Base-by-base conservation (phyloP, 768 basidiomycete species). In the Psilocybe azurescens region DNA sequence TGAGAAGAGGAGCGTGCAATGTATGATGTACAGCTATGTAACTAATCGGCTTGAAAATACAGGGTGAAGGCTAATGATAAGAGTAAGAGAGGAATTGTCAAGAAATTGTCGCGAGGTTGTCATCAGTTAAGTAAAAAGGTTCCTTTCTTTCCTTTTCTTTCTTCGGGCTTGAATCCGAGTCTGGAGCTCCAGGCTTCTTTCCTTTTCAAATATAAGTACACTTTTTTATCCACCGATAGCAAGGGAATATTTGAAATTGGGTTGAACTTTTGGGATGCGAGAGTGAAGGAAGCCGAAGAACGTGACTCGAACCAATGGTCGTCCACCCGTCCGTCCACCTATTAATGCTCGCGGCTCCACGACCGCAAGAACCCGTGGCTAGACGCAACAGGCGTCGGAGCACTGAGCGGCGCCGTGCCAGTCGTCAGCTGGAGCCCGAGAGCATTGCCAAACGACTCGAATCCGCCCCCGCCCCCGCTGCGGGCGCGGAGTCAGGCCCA, bases 361-460 rank as follows among this genome's bases (percentile, higher is more conserved):
- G 75, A 73, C 47, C 75, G 65, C 62, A 78, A 64, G 57, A 78
- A 74, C 47, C 61, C 48, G 18, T 65, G 66, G 44, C 63, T 70
- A 4, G 75, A 68, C 5, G 70, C 66, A 24, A 73, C 66, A 9
- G 78, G 78, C 20, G 72, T 76, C 1, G 77, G 78, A 5, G 77
- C 75, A 49, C 65, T 72, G 50, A 78, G 41, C 5, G 41, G 41
- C 41, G 41, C 14, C 5, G 41, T 74, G n/a, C 65, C 64, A 2
- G 66, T 64, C 30, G 65, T 53, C 39, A 76, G 54, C 44, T 74
- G 70, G 32, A 78, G 65, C 20, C 73, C 74, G 30, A 75, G 68
- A 13, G 74, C 72, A 62, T 77, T 74, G 13, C 70, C 66, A 59
- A 63, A 66, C 28, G 67, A 67, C 52, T 61, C n/a, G 67, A 67